Evolutionary conservation across 192 early-diverging fungal species (phyloP).

Genomic region (Rhizoclosmatium globosum): DNA sequence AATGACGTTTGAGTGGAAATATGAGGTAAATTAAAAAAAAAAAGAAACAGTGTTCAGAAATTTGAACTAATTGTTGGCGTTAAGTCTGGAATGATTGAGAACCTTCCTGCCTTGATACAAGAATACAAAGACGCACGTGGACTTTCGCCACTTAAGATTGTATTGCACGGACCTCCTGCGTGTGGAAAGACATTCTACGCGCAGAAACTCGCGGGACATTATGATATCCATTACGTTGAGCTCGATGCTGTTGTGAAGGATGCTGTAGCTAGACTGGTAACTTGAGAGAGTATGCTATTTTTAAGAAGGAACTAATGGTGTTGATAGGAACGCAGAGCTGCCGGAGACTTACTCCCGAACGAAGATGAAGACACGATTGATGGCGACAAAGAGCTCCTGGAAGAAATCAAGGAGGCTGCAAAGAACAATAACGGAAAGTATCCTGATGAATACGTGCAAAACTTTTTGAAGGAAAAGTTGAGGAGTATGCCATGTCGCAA

Average conservation of each 20-base stretch:
- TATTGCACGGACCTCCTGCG: constrained; percentile 67
- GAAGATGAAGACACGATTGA: constrained; percentile 60
- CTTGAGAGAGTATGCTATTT: background rate
- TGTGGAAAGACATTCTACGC: constrained; percentile 62
- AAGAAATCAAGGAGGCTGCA: constrained; percentile 60
- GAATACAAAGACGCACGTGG: constrained; percentile 71
- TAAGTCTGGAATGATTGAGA: constrained; percentile 63
- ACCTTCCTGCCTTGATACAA: constrained; percentile 57
- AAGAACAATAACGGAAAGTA: constrained; percentile 57
- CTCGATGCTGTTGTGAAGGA: constrained; percentile 59
- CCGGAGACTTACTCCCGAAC: constrained; percentile 35
- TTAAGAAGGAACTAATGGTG: background rate
- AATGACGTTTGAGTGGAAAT: constrained; percentile 68
- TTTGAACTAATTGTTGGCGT: background rate
- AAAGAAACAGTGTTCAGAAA: too few relatives aligned
- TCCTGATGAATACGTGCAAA: constrained; percentile 54
- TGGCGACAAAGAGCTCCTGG: constrained; percentile 59
- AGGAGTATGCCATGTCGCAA: constrained; percentile 68
- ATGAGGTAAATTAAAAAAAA: constrained; percentile 49
- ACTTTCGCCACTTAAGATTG: constrained; percentile 58
- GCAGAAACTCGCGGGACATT: constrained; percentile 55
- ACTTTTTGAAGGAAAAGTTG: constrained; percentile 63
- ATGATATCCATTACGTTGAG: constrained; percentile 63
- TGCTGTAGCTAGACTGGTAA: constrained; percentile 54
- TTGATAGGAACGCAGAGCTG: constrained; percentile 46